These are phyloP conservation scores for Tuber aestivum DNA, from an alignment of 495 filamentous ascomycete species.

Conservation along the genomic window DNA sequence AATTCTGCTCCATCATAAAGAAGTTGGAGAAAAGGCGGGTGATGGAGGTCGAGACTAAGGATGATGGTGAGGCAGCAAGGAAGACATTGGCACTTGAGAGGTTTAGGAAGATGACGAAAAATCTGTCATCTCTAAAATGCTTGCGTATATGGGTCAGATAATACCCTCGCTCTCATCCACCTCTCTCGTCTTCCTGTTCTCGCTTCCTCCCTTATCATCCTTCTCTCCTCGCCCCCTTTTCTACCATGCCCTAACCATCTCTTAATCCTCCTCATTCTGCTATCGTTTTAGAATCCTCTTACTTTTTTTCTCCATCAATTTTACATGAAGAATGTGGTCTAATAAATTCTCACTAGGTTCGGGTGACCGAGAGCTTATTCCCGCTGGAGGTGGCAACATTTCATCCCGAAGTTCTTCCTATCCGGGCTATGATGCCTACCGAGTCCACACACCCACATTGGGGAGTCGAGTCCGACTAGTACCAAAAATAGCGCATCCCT, in stretches of 20 bases:
- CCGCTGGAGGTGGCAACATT: background rate
- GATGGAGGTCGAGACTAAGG: no score
- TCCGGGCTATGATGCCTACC: background rate
- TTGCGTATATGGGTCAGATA: background rate
- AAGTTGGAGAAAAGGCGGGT: no score
- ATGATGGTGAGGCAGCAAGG: no score
- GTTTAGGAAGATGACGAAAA: no score
- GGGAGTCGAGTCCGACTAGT: background rate
- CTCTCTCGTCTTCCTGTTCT: background rate
- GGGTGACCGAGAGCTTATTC: background rate
- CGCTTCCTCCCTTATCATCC: background rate
- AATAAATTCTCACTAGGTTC: background rate
- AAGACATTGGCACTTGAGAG: no score
- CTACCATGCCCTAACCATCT: background rate
- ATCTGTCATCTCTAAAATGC: background rate
- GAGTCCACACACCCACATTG: background rate
- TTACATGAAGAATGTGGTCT: background rate
- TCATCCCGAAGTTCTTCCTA: background rate
- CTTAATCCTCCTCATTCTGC: background rate
- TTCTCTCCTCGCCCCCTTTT: background rate
- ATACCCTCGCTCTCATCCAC: background rate
- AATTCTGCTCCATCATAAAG: no score
- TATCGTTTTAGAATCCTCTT: background rate
- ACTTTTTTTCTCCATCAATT: background rate
- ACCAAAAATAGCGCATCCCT: background rate